Evolutionary conservation across 2,329 filamentous ascomycete species (phyloP).

Genomic region (Grosmannia clavigera): DNA sequence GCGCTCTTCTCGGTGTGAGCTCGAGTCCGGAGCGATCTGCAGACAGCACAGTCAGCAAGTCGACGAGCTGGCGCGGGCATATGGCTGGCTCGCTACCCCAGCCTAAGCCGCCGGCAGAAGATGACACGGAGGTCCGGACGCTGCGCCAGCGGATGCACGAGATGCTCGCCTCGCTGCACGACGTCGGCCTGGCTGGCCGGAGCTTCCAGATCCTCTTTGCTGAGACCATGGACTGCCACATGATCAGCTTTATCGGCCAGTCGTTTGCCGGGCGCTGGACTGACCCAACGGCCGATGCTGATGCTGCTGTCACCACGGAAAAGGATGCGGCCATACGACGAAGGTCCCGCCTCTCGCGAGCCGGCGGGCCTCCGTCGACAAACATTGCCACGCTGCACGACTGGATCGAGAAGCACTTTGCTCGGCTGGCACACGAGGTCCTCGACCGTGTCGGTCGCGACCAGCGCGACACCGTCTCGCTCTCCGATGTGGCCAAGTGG

Average conservation of each 20-base stretch:
- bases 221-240: slow-evolving; percentile 54
- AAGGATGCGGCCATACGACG: neutral
- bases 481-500: slow-evolving; percentile 52
- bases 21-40: neutral
- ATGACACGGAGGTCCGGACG: slow-evolving; percentile 19
- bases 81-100: slow-evolving; percentile 5
- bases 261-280: slow-evolving; percentile 53
- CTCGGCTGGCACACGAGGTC: slow-evolving; percentile 50
- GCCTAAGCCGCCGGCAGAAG: slow-evolving; percentile 14
- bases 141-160: slow-evolving; percentile 37
- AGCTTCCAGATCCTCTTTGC: slow-evolving; percentile 60
- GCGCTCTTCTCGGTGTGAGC: slow-evolving; percentile 30
- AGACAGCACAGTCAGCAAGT: no score
- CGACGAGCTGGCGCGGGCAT: neutral
- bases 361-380: slow-evolving; percentile 6
- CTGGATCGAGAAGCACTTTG: slow-evolving; percentile 59
- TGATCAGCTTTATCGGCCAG: slow-evolving; percentile 49
- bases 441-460: slow-evolving; percentile 27
- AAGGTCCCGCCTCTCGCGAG: neutral
- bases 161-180: slow-evolving; percentile 45
- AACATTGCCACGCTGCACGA: slow-evolving; percentile 47
- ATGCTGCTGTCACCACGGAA: slow-evolving; percentile 1
- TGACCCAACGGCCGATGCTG: slow-evolving; percentile 9
- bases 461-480: slow-evolving; percentile 26
- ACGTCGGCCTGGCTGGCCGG: slow-evolving; percentile 57